These are phyloP conservation scores for Xylariaceae sp. DNA, from an alignment of 2,329 filamentous ascomycete genomes.

Conservation along the genomic window DNA sequence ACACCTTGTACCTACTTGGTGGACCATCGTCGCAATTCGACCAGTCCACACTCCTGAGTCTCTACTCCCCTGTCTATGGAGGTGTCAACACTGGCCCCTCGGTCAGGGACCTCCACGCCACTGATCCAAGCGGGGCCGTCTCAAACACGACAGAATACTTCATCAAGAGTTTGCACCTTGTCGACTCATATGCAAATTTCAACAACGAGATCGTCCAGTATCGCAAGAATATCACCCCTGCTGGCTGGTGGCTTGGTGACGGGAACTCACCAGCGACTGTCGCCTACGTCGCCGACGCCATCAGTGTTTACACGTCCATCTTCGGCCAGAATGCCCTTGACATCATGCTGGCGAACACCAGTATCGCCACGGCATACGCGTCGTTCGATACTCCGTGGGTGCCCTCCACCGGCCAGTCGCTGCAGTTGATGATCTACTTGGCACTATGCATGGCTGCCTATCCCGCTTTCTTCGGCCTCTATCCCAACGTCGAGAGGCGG, in stretches of 20 bases:
- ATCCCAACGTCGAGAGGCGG: constrained; percentile 77
- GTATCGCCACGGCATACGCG: constrained; percentile 65
- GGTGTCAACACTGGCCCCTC: constrained; percentile 8
- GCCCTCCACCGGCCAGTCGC: constrained; percentile 59
- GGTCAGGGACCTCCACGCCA: not conserved
- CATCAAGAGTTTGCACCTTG: constrained; percentile 37
- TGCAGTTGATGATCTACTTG: constrained; percentile 78
- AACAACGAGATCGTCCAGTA: constrained; percentile 54
- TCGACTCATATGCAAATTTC: constrained; percentile 62
- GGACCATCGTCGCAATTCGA: constrained; percentile 38
- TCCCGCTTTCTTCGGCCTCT: constrained; percentile 81
- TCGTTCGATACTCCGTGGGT: constrained; percentile 69
- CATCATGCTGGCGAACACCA: constrained; percentile 57
- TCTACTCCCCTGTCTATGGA: constrained; percentile 35
- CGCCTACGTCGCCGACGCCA: constrained; percentile 60
- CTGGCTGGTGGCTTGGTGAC: constrained; percentile 72
- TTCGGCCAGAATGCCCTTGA: constrained; percentile 60
- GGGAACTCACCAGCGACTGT: constrained; percentile 53
- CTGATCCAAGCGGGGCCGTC: not conserved
- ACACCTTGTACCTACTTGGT: constrained; percentile 31
- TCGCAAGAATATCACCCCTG: constrained; percentile 63
- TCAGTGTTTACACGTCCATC: constrained; percentile 47
- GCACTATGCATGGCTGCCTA: constrained; percentile 70
- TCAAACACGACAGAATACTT: constrained; percentile 15
- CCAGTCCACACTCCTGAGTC: constrained; percentile 16